Evolutionary conservation across 345 rosid genomes (phyloP).

Genomic region (Gossypium rotundifolium): DNA sequence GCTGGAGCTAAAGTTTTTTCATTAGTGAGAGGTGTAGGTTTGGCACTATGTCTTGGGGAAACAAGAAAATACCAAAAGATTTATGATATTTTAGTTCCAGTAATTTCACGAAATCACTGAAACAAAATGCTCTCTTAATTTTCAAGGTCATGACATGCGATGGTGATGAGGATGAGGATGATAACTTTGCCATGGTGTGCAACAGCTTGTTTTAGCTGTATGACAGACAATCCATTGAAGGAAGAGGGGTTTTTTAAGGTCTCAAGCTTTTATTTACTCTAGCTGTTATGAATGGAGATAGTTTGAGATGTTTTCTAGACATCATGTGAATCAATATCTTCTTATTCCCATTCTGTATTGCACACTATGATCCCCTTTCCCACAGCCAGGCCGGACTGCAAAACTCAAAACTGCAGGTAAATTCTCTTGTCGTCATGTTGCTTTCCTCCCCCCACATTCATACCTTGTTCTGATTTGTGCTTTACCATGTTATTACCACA

Average conservation of each 20-base stretch:
- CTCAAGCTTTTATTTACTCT: background rate
- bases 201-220: background rate
- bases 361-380: slow-evolving; percentile 59
- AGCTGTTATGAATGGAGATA: background rate
- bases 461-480: background rate
- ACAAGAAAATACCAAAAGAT: background rate
- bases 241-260: background rate
- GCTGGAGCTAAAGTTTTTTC: background rate
- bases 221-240: background rate
- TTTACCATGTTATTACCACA: slow-evolving; percentile 16
- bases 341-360: slow-evolving; percentile 9
- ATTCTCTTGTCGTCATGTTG: slow-evolving; percentile 11
- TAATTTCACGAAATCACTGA: background rate
- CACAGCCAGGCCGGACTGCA: slow-evolving; percentile 62
- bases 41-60: background rate
- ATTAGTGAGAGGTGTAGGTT: background rate
- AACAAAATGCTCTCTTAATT: background rate
- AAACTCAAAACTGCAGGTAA: slow-evolving; percentile 68
- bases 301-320: background rate
- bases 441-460: background rate
- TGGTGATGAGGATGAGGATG: background rate
- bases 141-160: background rate
- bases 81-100: background rate
- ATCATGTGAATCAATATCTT: background rate
- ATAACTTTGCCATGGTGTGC: background rate